Evolutionary conservation across 176 grass and related monocot genomes (phyloP).

Genomic region (Neostapfia colusana): DNA sequence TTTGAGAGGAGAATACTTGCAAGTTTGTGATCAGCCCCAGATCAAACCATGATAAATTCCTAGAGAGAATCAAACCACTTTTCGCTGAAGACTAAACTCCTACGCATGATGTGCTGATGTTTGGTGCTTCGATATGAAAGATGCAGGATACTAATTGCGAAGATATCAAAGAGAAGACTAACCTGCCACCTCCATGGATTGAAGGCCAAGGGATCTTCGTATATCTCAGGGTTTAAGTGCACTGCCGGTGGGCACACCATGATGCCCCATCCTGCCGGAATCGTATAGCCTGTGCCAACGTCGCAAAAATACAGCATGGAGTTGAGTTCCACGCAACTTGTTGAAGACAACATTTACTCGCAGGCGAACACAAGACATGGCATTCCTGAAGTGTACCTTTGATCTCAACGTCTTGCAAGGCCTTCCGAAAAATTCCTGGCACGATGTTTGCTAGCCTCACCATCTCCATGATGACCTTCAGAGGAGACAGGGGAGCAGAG

Average conservation of each 20-base stretch:
- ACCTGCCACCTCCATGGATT: slow-evolving; percentile 37
- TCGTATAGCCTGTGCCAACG: slow-evolving; percentile 14
- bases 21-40: background rate
- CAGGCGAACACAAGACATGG: background rate
- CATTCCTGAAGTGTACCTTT: slow-evolving; percentile 52
- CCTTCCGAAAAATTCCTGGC: slow-evolving; percentile 75
- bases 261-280: slow-evolving; percentile 5
- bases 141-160: background rate
- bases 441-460: slow-evolving; percentile 82
- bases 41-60: slow-evolving; percentile 20
- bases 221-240: slow-evolving; percentile 19
- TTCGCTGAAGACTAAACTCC: too few species aligned
- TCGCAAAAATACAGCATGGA: slow-evolving; percentile 14
- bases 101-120: background rate
- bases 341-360: background rate
- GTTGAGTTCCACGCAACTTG: slow-evolving; percentile 30
- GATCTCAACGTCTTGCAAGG: slow-evolving; percentile 68
- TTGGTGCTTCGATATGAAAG: background rate
- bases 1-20: slow-evolving; percentile 14
- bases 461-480: slow-evolving; percentile 71
- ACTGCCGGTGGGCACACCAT: slow-evolving; percentile 17
- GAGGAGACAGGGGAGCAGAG: background rate
- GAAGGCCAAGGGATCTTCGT: slow-evolving; percentile 31
- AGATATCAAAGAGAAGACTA: background rate
- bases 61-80: slow-evolving; percentile 20